Percentiles rank a stretch among this genome's conserved stretches.
phyloP scores from a whole-genome alignment of 164 flowering plant genomes.

The Euptelea pleiosperma region DNA sequence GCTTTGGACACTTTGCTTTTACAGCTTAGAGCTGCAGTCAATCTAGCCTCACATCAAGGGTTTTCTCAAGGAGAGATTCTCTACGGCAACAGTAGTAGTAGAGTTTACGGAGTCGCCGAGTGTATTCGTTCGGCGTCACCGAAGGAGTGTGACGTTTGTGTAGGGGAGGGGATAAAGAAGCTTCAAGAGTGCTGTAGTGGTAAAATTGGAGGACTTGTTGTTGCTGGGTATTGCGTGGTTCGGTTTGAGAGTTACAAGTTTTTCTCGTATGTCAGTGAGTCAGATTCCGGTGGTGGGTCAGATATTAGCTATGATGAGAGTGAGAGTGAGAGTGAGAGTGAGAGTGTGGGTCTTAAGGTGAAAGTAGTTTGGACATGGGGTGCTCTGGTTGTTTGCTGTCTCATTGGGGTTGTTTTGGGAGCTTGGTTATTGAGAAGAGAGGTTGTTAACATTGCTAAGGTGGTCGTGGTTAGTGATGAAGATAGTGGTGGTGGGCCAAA shows the following conservation, averaged over 20 bases:
- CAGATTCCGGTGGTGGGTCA: too few relatives aligned
- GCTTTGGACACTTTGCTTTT: conserved; percentile 11
- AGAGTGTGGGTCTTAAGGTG: not conserved
- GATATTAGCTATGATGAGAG: not conserved
- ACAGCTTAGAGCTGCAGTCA: conserved; percentile 9
- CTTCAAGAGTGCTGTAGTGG: conserved; percentile 14
- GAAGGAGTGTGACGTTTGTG: conserved; percentile 13
- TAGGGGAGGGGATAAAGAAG: conserved; percentile 5
- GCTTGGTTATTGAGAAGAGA: conserved; percentile 20
- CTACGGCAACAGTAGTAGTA: conserved; percentile 4
- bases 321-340: conserved; percentile 1
- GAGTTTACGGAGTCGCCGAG: conserved; percentile 15
- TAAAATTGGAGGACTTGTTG: conserved; percentile 12
- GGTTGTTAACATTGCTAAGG: conserved; percentile 16
- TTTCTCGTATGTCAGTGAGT: conserved; percentile 11
- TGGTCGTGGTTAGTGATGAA: conserved; percentile 1
- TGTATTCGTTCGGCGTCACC: conserved; percentile 8
- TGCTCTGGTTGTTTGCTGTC: conserved; percentile 14
- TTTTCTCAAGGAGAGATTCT: conserved; percentile 10
- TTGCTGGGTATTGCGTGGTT: conserved; percentile 12
- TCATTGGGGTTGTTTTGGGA: conserved; percentile 8
- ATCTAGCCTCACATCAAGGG: not conserved
- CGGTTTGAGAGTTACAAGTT: conserved; percentile 13
- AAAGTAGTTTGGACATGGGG: conserved; percentile 19
- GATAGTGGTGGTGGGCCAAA: too few relatives aligned